Evolutionary conservation across 2,329 filamentous ascomycete genomes (phyloP), one percentile per base, ranked within the genome.

Genomic region (Diplodia seriata): DNA sequence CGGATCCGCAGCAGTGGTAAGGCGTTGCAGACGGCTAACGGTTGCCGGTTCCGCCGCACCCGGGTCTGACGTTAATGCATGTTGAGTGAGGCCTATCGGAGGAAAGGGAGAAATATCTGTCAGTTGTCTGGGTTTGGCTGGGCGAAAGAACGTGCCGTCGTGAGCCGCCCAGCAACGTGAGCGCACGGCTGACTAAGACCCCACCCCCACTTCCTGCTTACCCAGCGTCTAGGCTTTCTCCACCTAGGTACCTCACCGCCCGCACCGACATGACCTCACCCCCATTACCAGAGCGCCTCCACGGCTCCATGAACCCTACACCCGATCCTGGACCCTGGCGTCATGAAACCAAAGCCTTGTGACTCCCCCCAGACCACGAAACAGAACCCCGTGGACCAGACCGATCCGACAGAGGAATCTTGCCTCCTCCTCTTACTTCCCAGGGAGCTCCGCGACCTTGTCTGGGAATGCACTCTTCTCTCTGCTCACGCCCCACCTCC

Each of bases 401-500:
- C 53, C 23, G 8, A 14, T 12, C 40, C 26, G 9, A 26, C 20
- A 18, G 23, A 4, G 7, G 12, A 33, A 15, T 2, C 7, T 14
- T 31, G 43, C 40, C 59, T 26, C 47, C 54, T 67, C n/a, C 64
- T 67, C 12, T 11, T 26, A 4, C 64, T 67, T 3, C 64, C 64
- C 5, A 54, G 64, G 12, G 64, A 67, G 23, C 54, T 67, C n/a
- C 64, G 64, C 43, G 64, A 67, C 43, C 54, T 57, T 5, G 38
- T 67, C 31, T 57, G 43, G 53, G 54, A 67, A n/a, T 47, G 49
- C n/a, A n/a, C 38, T 15, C 64, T 67, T 1, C 43, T 57, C 8
- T 49, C 54, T 8, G 40, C 29, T n/a, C 59, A 63, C 4, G 29
- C 43, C 2, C 29, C 43, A 9, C 29, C 53, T 8, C 31, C 64